Percentiles rank a stretch among this genome's conserved stretches.
Evolutionary conservation across 306 rosid species (phyloP).

Genomic region (Vigna unguiculata): DNA sequence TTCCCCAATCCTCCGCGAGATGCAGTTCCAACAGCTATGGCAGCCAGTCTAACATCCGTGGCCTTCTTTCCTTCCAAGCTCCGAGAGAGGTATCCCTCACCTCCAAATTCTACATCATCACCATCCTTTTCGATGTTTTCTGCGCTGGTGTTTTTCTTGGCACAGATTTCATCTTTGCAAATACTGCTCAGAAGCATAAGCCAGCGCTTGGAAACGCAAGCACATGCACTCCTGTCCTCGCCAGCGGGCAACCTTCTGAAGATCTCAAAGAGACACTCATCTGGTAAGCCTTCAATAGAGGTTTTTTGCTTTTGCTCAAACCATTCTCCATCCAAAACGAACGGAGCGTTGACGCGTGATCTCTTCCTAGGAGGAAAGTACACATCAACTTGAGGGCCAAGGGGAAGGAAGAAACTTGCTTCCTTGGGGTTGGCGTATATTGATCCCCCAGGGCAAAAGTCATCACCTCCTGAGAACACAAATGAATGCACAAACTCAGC

Average conservation of each 20-base stretch:
- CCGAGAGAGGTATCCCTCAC: slow-evolving; percentile 87
- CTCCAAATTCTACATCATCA: slow-evolving; percentile 65
- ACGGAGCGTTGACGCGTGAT: slow-evolving; percentile 77
- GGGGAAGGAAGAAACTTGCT: slow-evolving; percentile 70
- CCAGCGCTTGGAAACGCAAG: slow-evolving; percentile 91
- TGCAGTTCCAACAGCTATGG: slow-evolving; percentile 88
- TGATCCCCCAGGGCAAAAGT: slow-evolving; percentile 77
- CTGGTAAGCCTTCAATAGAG: slow-evolving; percentile 81
- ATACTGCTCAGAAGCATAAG: slow-evolving; percentile 86
- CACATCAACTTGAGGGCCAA: slow-evolving; percentile 74
- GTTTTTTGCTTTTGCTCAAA: slow-evolving; percentile 67
- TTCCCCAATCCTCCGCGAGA: slow-evolving; percentile 94
- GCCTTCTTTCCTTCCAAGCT: slow-evolving; percentile 95
- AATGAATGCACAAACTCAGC: slow-evolving; percentile 37
- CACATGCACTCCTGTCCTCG: slow-evolving; percentile 79
- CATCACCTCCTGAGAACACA: slow-evolving; percentile 68
- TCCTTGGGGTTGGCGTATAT: slow-evolving; percentile 85
- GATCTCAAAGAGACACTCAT: slow-evolving; percentile 94
- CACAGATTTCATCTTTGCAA: slow-evolving; percentile 61
- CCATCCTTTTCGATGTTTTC: slow-evolving; percentile 47
- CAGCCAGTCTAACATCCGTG: slow-evolving; percentile 95
- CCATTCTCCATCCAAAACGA: slow-evolving; percentile 62
- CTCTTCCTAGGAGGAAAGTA: slow-evolving; percentile 85
- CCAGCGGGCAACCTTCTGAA: slow-evolving; percentile 84
- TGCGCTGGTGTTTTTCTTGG: slow-evolving; percentile 44